Evolutionary conservation across 2,329 filamentous ascomycete species (phyloP).

Genomic region (Cordyceps farinosa): DNA sequence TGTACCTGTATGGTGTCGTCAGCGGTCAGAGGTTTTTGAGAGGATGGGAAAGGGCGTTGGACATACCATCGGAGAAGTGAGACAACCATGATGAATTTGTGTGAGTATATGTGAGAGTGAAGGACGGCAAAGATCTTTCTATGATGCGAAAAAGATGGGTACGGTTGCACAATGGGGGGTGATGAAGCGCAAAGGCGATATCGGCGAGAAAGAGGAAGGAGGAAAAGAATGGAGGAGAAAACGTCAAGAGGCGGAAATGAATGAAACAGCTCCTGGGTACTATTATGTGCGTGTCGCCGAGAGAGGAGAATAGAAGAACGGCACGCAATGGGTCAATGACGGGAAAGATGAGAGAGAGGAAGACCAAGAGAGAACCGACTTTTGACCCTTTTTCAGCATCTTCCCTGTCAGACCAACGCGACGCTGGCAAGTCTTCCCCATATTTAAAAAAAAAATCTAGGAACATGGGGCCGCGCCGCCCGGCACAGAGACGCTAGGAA

Average conservation of each 20-base stretch:
- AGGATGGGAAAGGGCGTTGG: not conserved
- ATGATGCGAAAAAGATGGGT: not conserved
- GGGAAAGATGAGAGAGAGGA: not conserved
- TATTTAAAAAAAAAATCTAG: slow-evolving; percentile 8
- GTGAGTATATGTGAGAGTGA: not conserved
- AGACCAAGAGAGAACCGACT: not conserved
- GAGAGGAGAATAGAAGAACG: not conserved
- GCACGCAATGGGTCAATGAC: not conserved
- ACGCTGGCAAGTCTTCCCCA: not conserved
- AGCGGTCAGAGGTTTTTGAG: not conserved
- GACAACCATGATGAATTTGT: slow-evolving; percentile 14
- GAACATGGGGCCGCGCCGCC: not conserved
- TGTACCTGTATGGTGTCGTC: slow-evolving; percentile 62
- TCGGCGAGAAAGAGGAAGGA: not conserved
- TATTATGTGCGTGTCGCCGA: not conserved
- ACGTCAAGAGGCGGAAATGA: not conserved
- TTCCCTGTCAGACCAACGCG: not conserved
- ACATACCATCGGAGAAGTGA: slow-evolving; percentile 18
- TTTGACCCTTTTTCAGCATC: slow-evolving; percentile 11
- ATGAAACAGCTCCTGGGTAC: not conserved
- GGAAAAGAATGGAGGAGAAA: not conserved
- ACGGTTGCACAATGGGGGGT: not conserved
- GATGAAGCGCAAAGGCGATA: not conserved
- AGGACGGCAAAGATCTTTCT: too few species aligned
- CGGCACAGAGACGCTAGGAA: not conserved